A percentile compares a stretch with the other conserved stretches of the same genome.
These are phyloP conservation scores for Immersiella caudata DNA, from an alignment of 495 filamentous ascomycete species.

Conservation along the genomic window DNA sequence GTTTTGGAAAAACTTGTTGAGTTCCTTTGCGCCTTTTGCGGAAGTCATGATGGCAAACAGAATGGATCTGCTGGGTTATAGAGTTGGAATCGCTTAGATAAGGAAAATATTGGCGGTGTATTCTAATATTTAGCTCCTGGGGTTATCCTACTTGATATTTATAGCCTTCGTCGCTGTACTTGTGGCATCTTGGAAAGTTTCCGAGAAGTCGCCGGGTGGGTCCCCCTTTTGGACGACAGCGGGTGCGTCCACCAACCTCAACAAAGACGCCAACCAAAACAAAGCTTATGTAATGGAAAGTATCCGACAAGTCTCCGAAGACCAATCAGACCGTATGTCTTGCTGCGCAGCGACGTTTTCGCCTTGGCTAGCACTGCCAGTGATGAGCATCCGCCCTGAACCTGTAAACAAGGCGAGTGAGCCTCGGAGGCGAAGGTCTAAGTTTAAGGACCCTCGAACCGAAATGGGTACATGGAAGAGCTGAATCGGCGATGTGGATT, in stretches of 20 bases:
- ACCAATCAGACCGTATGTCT: neutral
- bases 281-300: neutral
- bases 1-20: slow-evolving; percentile 37
- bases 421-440: no score
- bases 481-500: no score
- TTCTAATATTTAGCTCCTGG: neutral
- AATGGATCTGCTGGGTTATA: neutral
- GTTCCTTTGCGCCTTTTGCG: slow-evolving; percentile 21
- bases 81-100: neutral
- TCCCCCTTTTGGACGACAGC: neutral
- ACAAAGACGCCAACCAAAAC: neutral
- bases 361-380: no score
- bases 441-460: no score
- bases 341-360: no score
- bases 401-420: no score
- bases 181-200: neutral
- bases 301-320: slow-evolving; percentile 14
- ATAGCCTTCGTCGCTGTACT: neutral
- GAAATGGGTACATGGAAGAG: no score
- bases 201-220: slow-evolving; percentile 5
- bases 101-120: neutral
- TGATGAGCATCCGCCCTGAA: no score
- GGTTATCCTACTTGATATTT: neutral
- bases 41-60: slow-evolving; percentile 24
- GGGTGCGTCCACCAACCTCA: neutral